Evolutionary conservation across 495 filamentous ascomycete species (phyloP), one percentile per base, ranked within the genome.

Genomic region (Aspergillus cristatus): DNA sequence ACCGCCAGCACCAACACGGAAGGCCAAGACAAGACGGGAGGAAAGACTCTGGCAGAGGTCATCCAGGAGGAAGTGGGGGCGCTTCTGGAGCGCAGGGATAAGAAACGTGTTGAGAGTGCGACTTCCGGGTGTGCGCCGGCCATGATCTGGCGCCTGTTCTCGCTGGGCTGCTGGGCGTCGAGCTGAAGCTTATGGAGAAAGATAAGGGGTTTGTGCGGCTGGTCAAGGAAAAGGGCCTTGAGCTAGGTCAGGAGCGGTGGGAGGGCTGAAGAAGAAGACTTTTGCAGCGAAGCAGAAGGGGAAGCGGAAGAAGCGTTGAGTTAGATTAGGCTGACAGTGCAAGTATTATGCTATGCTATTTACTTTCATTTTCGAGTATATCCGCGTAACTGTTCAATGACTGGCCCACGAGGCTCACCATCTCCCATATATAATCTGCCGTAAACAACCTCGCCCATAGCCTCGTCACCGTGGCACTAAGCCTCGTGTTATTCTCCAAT

Each of bases 361-460:
- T 24, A 4, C 8, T 24, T 8, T 24, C 20, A 24, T 35, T 42
- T 31, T 81, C 79, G 41, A 82, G 47, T 38, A 81, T 54, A 47
- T 82, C 74, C 1, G 77, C 79, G 51, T 82, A 82, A 2, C 71
- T 67, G 41, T 79, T 74, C 47, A 84, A 55, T 0, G 72, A 72
- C 18, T 66, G 62, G 3, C 76, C 78, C 47, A 84, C 78, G 17
- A 79, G 62, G 50, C 70, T 70, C 2, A 82, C 74, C 42, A 82
- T 72, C 34, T 79, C 76, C 58, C 80, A 82, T 12, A 79, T 77
- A 47, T 81, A 78, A 14, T 72, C 72, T 3, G 76, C 78, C 38
- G 74, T 80, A 46, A 83, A 82, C 22, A 79, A 71, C 41, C 79
- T 70, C 0, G 78, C 78, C 80, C 80, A 84, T 6, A 84, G 58